Evolutionary conservation across 108 stramenopile genomes (phyloP), one percentile per base, ranked within the genome.

Genomic region (Nitzschia sp.): DNA sequence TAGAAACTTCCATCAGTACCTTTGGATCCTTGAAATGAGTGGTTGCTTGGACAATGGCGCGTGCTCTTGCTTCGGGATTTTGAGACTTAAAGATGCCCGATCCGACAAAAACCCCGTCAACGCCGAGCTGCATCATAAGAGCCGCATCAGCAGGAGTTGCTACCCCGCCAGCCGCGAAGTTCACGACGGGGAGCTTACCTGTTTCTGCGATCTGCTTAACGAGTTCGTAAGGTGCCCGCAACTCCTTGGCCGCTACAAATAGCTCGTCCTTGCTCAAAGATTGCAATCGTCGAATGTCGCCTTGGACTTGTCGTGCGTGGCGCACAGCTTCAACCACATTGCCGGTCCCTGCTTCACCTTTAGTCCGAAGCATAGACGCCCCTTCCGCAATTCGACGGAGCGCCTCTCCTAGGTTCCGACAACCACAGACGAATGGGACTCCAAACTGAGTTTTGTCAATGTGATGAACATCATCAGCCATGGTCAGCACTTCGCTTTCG

Each of bases 401-500:
- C 1, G 98, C 98, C 83, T 99, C 98, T 29, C 98, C 98, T 22
- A 99, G 73, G 79, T 99, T 96, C 19, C 98, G 90, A 85, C 98
- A 99, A 45, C 98, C 98, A 72, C 98, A 99, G 2, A 99, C 98
- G 73, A 99, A 99, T n/a, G 98, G 98, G 21, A 98, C 97, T 54
- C 83, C 80, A 85, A 97, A 99, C 59, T 90, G 72, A 47, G 81
- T 92, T 84, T 99, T 99, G 85, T 99, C 97, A 66, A 97, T 97
- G 82, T 99, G 98, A 85, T 99, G 96, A 27, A 93, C 93, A 73
- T 99, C 98, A 82, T 99, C 98, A 0, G 98, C 98, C 97, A 99
- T 98, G 81, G 98, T 98, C 19, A 99, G 74, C 2, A 99, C 98
- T 87, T 99, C 98, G 35, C 75, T 79, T 82, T 99, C 98, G 68